Evolutionary conservation across 2,329 filamentous ascomycete species (phyloP).

Genomic region (Colletotrichum sp.): DNA sequence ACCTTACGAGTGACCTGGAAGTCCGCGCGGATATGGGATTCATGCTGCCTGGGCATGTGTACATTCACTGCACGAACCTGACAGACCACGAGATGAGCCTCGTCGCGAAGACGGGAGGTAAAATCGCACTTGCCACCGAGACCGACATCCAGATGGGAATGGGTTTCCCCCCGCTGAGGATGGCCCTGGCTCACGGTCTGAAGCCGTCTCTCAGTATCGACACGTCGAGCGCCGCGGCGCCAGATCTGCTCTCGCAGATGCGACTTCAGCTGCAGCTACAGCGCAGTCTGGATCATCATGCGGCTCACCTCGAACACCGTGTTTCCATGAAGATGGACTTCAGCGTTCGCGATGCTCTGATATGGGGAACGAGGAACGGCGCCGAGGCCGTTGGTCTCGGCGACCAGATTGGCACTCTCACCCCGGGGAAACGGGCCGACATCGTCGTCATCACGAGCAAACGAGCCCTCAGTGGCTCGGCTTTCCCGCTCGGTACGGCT

Average conservation of each 20-base stretch:
- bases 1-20: neutral
- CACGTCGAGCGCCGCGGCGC: neutral
- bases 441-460: neutral
- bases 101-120: neutral
- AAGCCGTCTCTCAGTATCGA: neutral
- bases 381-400: neutral
- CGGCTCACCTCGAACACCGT: neutral
- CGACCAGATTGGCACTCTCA: neutral
- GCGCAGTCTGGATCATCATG: neutral
- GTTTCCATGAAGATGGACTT: neutral
- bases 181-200: neutral
- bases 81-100: neutral
- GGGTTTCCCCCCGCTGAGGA: neutral
- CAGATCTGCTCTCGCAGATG: neutral
- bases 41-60: neutral
- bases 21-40: neutral
- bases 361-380: neutral
- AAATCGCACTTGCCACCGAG: neutral
- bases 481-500: neutral
- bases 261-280: neutral
- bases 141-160: neutral
- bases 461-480: neutral
- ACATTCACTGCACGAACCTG: neutral
- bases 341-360: neutral
- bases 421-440: neutral